phyloP scores from a whole-genome alignment of 176 grass and related monocot species.

The Eleusine coracana region DNA sequence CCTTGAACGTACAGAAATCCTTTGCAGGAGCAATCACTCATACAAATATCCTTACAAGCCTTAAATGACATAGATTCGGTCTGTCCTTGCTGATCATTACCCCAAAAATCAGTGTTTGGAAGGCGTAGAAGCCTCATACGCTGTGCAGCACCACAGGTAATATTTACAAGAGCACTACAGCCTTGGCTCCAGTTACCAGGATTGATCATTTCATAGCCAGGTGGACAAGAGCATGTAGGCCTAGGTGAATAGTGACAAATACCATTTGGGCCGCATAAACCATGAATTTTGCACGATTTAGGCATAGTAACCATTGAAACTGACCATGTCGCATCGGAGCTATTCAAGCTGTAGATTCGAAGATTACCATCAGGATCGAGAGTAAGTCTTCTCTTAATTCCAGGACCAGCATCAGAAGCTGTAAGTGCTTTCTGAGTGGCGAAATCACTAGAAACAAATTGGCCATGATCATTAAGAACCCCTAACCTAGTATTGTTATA shows the following conservation, averaged over 20 bases:
- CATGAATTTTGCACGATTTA: constrained; percentile 52
- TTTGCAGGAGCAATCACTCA: constrained; percentile 31
- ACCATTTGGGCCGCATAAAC: constrained; percentile 39
- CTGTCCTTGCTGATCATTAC: neutral
- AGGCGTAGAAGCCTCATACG: constrained; percentile 14
- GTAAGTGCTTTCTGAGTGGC: constrained; percentile 33
- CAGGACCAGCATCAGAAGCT: constrained; percentile 50
- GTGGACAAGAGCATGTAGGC: constrained; percentile 49
- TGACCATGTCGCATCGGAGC: constrained; percentile 40
- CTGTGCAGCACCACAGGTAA: constrained; percentile 13
- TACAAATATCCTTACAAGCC: constrained; percentile 21
- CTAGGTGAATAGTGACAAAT: constrained; percentile 25
- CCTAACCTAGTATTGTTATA: constrained; percentile 27
- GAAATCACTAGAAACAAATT: constrained; percentile 43
- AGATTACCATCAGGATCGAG: constrained; percentile 54
- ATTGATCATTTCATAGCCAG: constrained; percentile 43
- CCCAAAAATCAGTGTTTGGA: constrained; percentile 20
- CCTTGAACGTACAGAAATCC: constrained; percentile 38
- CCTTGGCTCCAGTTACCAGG: constrained; percentile 54
- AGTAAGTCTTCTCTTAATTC: constrained; percentile 46
- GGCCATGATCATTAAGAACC: constrained; percentile 41
- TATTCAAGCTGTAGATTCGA: constrained; percentile 45
- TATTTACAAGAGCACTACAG: constrained; percentile 26
- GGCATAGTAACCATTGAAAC: constrained; percentile 44
- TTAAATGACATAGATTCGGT: neutral